phyloP scores from a whole-genome alignment of 768 basidiomycete genomes.

The Agaricus blazei region DNA sequence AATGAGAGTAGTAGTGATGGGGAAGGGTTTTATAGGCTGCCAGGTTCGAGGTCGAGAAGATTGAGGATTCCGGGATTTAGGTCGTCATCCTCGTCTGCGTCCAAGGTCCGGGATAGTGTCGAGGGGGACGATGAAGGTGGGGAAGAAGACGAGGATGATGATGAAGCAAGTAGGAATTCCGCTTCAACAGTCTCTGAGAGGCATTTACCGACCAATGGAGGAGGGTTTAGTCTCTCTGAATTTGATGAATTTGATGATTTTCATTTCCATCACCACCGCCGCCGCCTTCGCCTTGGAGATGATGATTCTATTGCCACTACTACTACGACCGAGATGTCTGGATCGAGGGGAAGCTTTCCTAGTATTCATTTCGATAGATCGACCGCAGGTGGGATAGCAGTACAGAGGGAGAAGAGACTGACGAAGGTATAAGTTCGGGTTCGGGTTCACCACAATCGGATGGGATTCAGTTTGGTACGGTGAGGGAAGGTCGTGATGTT shows the following conservation, averaged over 20 bases:
- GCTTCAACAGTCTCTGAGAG: conserved; percentile 18
- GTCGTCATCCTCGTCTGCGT: conserved; percentile 9
- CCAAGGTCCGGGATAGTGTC: not conserved
- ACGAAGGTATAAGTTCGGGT: not conserved
- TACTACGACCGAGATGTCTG: conserved; percentile 37
- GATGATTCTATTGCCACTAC: conserved; percentile 38
- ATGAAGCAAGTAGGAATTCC: not conserved
- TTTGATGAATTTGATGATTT: conserved; percentile 55
- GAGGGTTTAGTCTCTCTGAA: conserved; percentile 34
- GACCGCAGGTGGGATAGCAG: conserved; percentile 23
- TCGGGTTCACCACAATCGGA: no score
- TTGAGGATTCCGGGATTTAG: conserved; percentile 28
- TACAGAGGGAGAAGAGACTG: conserved; percentile 12
- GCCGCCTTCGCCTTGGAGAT: conserved; percentile 34
- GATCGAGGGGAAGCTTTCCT: conserved; percentile 65
- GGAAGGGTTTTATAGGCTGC: not conserved
- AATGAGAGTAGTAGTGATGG: not conserved
- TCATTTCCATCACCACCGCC: conserved; percentile 21
- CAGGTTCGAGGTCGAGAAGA: not conserved
- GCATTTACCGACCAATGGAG: conserved; percentile 40
- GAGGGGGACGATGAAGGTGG: not conserved
- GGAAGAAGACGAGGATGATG: not conserved
- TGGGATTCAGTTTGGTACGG: conserved; percentile 27
- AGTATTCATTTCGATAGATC: conserved; percentile 76
- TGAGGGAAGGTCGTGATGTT: conserved; percentile 26